Conservation (phyloP, 495 filamentous ascomycete species). For the Eremomyces bilateralis region DNA sequence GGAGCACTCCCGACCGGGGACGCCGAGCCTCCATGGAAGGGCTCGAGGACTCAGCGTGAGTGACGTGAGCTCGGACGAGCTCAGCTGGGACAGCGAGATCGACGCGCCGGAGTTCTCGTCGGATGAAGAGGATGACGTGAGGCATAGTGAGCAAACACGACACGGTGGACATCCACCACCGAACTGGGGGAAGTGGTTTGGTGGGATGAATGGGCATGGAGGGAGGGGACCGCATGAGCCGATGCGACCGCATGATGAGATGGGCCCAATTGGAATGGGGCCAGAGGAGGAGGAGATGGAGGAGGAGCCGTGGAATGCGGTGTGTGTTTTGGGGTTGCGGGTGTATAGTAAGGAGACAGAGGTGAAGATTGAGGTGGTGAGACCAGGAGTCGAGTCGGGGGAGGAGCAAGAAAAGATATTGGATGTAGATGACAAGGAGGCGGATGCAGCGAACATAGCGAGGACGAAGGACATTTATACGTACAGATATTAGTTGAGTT, state of each 20-base stretch:
- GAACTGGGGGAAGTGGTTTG: no score
- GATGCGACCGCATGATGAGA: no score
- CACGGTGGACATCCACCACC: no score
- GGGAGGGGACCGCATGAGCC: no score
- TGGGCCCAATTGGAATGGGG: no score
- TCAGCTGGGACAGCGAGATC: constrained; percentile 19
- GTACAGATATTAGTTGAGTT: no score
- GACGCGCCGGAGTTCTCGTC: constrained; percentile 9
- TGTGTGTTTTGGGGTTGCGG: constrained; percentile 55
- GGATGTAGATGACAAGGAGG: not conserved
- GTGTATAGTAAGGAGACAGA: constrained; percentile 43
- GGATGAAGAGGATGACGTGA: not conserved
- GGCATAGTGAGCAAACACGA: not conserved
- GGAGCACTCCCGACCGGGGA: not conserved
- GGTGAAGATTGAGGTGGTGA: constrained; percentile 18
- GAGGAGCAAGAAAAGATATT: not conserved
- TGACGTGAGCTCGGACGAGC: constrained; percentile 13
- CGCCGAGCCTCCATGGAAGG: not conserved
- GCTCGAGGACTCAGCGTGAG: not conserved
- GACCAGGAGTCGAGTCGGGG: not conserved
- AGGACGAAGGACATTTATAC: no score
- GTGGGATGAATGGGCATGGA: no score
- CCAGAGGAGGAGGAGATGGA: not conserved
- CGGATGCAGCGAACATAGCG: not conserved
- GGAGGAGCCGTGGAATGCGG: constrained; percentile 59